Evolutionary conservation across 2,329 filamentous ascomycete species (phyloP).

Genomic region (Talaromyces sp.): DNA sequence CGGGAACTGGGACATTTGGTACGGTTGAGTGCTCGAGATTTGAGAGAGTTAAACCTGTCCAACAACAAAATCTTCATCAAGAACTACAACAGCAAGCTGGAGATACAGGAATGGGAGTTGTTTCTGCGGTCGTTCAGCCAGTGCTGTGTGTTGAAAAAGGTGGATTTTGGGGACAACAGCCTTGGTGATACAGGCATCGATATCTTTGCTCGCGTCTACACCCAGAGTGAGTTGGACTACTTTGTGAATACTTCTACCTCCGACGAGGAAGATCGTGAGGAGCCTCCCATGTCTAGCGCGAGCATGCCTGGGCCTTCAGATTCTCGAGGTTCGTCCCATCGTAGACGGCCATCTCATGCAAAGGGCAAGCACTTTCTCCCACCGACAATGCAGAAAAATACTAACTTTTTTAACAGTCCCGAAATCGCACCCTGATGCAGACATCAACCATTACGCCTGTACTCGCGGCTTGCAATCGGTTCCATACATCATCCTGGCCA

Average conservation of each 20-base stretch:
- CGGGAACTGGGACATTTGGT: conserved; percentile 38
- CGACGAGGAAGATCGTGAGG: neutral
- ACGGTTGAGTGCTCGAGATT: conserved; percentile 34
- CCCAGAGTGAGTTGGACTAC: conserved; percentile 30
- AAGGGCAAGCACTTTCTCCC: neutral
- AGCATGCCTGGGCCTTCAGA: neutral
- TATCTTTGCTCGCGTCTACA: conserved; percentile 39
- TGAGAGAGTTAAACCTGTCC: conserved; percentile 45
- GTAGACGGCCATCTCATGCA: neutral
- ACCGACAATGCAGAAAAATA: neutral
- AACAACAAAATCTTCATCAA: conserved; percentile 40
- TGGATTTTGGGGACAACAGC: conserved; percentile 43
- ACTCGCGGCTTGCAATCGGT: conserved; percentile 30
- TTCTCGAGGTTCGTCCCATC: neutral
- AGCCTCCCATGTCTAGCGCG: neutral
- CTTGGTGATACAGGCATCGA: conserved; percentile 42
- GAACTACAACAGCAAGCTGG: conserved; percentile 19
- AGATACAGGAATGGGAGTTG: conserved; percentile 36
- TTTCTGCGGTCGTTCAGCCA: conserved; percentile 41
- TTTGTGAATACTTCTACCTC: conserved; percentile 25
- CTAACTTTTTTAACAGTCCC: neutral
- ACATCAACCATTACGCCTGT: conserved; percentile 23
- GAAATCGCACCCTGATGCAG: neutral
- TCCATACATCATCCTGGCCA: conserved; percentile 27
- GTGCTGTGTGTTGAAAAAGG: conserved; percentile 39